phyloP scores from a whole-genome alignment of 139 green algal genomes.

The Coelastrella sp. region DNA sequence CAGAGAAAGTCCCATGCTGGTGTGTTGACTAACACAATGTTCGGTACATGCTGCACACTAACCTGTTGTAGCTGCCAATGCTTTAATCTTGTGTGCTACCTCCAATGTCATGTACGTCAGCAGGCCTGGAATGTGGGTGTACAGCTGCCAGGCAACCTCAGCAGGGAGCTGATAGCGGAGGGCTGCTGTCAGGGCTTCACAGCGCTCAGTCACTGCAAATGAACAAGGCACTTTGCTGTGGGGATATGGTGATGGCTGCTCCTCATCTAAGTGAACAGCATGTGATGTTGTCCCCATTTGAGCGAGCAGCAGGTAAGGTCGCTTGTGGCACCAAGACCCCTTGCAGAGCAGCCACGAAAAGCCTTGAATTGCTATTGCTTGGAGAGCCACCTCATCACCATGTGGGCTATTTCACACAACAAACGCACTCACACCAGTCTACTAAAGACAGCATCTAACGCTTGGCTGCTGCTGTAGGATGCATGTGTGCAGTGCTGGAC shows the following conservation, averaged over 20 bases:
- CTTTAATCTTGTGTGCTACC: constrained; percentile 35
- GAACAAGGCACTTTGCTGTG: background rate
- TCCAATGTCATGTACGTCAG: constrained; percentile 28
- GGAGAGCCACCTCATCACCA: no score
- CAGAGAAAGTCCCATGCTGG: background rate
- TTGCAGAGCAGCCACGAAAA: no score
- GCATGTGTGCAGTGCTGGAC: background rate
- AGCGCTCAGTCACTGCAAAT: constrained; percentile 44
- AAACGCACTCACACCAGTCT: no score
- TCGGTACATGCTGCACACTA: background rate
- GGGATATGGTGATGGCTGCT: no score
- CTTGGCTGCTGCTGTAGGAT: no score
- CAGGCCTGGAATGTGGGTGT: constrained; percentile 40
- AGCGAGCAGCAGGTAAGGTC: no score
- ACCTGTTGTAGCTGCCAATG: constrained; percentile 5
- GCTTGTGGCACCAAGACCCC: no score
- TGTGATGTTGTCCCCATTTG: no score
- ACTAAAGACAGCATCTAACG: no score
- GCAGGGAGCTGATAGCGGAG: background rate
- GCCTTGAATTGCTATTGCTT: no score
- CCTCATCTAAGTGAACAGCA: background rate
- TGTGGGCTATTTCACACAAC: no score
- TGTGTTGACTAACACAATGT: background rate
- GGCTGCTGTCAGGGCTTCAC: constrained; percentile 10
- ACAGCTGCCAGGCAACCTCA: constrained; percentile 23